These are phyloP conservation scores for Globisporangium cystogenes DNA, from an alignment of 352 stramenopile genomes.

Conservation along the genomic window DNA sequence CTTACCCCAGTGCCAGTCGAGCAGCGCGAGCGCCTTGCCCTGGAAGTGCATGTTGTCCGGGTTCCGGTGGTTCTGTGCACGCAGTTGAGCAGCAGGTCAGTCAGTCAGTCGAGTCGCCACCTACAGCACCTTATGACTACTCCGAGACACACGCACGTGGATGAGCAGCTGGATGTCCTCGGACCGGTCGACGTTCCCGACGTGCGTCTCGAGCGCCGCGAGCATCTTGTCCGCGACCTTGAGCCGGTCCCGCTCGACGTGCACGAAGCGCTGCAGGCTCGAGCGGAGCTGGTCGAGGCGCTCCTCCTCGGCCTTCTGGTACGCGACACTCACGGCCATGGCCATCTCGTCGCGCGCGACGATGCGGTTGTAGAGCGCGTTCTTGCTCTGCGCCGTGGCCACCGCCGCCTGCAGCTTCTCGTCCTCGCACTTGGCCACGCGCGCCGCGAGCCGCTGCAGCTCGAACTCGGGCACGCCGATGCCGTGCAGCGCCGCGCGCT, in stretches of 20 bases:
- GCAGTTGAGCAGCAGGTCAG: neutral
- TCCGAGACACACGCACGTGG: conserved; percentile 22
- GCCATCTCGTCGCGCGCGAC: conserved; percentile 83
- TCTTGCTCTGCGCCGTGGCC: conserved; percentile 59
- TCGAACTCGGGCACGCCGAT: conserved; percentile 83
- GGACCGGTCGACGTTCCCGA: conserved; percentile 53
- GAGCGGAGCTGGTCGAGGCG: conserved; percentile 68
- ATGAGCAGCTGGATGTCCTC: conserved; percentile 85
- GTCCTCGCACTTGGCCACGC: conserved; percentile 56
- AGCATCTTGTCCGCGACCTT: conserved; percentile 62
- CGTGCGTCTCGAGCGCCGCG: conserved; percentile 43
- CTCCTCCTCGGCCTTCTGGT: conserved; percentile 83
- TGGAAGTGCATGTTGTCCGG: conserved; percentile 88
- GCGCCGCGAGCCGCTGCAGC: conserved; percentile 59
- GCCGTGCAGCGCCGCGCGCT: conserved; percentile 63
- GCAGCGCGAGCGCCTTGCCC: conserved; percentile 74
- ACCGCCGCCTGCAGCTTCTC: conserved; percentile 55
- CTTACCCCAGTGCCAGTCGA: conserved; percentile 83
- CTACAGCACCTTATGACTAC: neutral
- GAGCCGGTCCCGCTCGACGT: conserved; percentile 73
- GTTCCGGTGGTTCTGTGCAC: conserved; percentile 54
- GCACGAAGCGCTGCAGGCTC: conserved; percentile 62
- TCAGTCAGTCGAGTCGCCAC: neutral
- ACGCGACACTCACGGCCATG: conserved; percentile 86
- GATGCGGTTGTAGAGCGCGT: conserved; percentile 73